These are phyloP conservation scores for Closterium sp. DNA, from an alignment of 139 green algal species.

Conservation along the genomic window DNA sequence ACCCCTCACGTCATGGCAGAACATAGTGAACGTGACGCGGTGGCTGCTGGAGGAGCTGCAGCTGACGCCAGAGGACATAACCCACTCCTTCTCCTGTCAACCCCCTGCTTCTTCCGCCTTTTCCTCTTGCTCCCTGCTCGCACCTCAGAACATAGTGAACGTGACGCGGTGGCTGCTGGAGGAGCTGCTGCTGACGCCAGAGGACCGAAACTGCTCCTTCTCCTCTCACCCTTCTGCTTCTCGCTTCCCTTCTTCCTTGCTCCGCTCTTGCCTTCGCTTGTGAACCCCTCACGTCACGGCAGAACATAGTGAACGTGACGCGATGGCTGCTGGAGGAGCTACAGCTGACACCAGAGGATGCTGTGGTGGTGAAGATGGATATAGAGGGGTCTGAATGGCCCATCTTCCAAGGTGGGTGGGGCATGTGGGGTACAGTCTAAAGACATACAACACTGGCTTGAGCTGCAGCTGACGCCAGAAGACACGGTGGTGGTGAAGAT, in stretches of 20 bases:
- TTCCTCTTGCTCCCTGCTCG: no score
- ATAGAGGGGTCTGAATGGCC: neutral
- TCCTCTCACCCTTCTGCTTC: no score
- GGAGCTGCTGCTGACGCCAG: conserved; percentile 22
- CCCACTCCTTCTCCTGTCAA: no score
- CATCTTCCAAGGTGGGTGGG: neutral
- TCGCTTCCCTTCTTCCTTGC: no score
- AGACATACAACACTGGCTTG: no score
- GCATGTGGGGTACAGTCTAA: no score
- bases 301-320: conserved; percentile 9
- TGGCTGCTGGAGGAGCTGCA: conserved; percentile 39
- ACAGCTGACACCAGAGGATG: neutral
- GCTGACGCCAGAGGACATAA: conserved; percentile 32
- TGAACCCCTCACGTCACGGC: no score
- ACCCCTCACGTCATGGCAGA: neutral
- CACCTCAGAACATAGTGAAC: neutral
- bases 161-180: conserved; percentile 37
- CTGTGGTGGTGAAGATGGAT: neutral
- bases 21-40: conserved; percentile 9
- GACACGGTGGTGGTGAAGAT: conserved; percentile 46
- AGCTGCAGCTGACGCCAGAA: neutral
- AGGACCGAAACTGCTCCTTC: neutral
- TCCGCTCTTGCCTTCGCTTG: no score
- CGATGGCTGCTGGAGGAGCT: conserved; percentile 37
- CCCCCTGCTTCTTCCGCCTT: no score